phyloP scores from a whole-genome alignment of 306 rosid genomes.

The Malus sylvestris region DNA sequence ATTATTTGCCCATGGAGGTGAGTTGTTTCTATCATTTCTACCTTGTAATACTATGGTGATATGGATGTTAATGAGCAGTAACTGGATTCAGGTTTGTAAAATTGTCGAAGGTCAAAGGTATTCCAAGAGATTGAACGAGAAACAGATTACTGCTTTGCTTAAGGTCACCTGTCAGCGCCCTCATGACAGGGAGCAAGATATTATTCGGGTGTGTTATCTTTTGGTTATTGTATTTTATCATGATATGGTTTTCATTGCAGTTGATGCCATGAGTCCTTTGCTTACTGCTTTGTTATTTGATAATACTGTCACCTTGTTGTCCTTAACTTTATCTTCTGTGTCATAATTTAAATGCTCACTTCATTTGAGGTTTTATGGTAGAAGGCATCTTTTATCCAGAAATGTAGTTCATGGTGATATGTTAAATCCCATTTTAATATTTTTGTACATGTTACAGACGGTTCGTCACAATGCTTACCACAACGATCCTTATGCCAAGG shows the following conservation, averaged over 20 bases:
- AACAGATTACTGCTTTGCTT: constrained; percentile 81
- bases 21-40: background rate
- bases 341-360: background rate
- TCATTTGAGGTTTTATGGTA: background rate
- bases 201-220: constrained; percentile 54
- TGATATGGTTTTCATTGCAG: background rate
- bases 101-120: constrained; percentile 95
- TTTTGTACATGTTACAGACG: constrained; percentile 34
- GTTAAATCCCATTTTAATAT: background rate
- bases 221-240: background rate
- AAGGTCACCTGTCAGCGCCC: constrained; percentile 97
- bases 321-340: background rate
- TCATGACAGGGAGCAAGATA: constrained; percentile 70
- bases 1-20: constrained; percentile 97
- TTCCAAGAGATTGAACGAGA: constrained; percentile 75
- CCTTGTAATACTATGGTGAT: background rate
- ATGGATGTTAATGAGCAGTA: constrained; percentile 9
- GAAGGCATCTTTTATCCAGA: background rate
- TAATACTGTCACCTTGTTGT: background rate
- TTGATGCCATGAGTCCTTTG: background rate
- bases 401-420: background rate
- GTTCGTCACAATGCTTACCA: constrained; percentile 83
- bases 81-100: constrained; percentile 70
- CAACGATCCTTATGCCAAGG: constrained; percentile 78
- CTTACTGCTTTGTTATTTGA: background rate